phyloP scores from a whole-genome alignment of 2,329 filamentous ascomycete species.

The Trichoderma koningiopsis region DNA sequence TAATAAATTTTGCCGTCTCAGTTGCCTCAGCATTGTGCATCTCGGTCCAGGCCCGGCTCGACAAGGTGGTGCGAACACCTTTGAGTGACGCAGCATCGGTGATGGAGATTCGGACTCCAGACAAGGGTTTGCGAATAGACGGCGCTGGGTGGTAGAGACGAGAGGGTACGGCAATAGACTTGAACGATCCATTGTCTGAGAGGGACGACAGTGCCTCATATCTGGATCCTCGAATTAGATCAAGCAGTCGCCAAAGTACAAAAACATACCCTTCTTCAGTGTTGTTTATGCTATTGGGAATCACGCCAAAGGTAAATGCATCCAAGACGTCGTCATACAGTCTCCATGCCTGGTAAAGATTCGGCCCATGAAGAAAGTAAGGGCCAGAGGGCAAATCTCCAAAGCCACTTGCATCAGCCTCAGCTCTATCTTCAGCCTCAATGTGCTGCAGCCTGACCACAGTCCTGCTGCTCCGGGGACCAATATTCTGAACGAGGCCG shows the following conservation, averaged over 20 bases:
- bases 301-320: constrained; percentile 43
- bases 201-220: constrained; percentile 37
- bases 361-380: constrained; percentile 46
- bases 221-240: constrained; percentile 28
- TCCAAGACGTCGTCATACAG: constrained; percentile 44
- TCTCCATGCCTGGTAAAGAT: constrained; percentile 46
- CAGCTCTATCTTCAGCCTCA: constrained; percentile 12
- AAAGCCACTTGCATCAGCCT: constrained; percentile 29
- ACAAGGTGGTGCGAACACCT: constrained; percentile 59
- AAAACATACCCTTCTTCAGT: constrained; percentile 32
- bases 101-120: constrained; percentile 42
- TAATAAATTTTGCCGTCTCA: constrained; percentile 52
- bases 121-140: constrained; percentile 39
- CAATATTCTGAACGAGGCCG: neutral
- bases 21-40: constrained; percentile 50
- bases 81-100: constrained; percentile 39
- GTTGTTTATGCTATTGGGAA: constrained; percentile 39
- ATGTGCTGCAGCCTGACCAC: constrained; percentile 32
- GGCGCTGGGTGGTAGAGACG: constrained; percentile 39
- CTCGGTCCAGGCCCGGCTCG: constrained; percentile 60
- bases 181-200: constrained; percentile 33
- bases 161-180: constrained; percentile 43
- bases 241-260: too few species aligned
- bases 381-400: constrained; percentile 43
- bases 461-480: constrained; percentile 6